phyloP scores from a whole-genome alignment of 306 rosid genomes.

The Acacia melanoxylon region DNA sequence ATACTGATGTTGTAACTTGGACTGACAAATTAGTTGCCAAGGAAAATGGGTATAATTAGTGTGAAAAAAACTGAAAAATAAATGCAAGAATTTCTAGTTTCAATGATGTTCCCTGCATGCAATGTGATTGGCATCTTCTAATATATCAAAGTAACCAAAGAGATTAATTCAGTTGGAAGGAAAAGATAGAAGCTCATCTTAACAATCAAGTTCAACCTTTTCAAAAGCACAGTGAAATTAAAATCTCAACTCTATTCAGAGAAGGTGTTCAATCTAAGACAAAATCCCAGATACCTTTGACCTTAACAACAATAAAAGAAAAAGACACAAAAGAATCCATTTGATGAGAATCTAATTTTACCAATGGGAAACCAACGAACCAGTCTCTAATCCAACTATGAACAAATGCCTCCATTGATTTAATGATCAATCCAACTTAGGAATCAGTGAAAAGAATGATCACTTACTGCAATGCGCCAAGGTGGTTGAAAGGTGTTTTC shows the following conservation, averaged over 20 bases:
- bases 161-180: not conserved
- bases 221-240: not conserved
- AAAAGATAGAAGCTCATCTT: not conserved
- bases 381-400: not conserved
- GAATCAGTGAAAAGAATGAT: not conserved
- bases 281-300: not conserved
- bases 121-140: conserved; percentile 12
- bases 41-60: conserved; percentile 11
- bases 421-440: not conserved
- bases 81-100: conserved; percentile 6
- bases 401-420: not conserved
- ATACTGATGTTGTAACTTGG: conserved; percentile 67
- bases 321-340: not conserved
- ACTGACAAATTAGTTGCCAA: conserved; percentile 46
- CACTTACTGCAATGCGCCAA: conserved; percentile 47
- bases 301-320: not conserved
- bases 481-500: conserved; percentile 71
- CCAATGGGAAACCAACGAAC: not conserved
- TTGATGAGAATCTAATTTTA: not conserved
- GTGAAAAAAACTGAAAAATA: not conserved
- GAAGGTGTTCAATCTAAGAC: not conserved
- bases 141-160: not conserved
- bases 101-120: conserved; percentile 6
- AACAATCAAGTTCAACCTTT: not conserved
- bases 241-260: too few species aligned